These are phyloP conservation scores for Terana coerulea DNA, from an alignment of 768 basidiomycete genomes.

Conservation along the genomic window DNA sequence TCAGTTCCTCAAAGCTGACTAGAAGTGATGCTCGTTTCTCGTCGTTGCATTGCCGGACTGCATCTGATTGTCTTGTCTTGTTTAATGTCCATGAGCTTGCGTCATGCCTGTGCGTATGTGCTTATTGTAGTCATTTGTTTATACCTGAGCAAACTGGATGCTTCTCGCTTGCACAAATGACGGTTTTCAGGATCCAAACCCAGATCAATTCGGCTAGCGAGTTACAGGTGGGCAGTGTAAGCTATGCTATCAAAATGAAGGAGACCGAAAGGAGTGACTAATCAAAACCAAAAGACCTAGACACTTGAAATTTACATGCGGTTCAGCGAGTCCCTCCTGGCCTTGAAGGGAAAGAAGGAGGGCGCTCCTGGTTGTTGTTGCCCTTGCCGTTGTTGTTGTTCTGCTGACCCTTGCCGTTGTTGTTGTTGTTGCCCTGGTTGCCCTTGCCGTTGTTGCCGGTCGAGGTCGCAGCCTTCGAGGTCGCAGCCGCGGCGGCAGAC, in stretches of 20 bases:
- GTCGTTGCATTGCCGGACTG: background rate
- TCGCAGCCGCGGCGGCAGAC: slow-evolving; percentile 8
- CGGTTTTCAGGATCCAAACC: slow-evolving; percentile 2
- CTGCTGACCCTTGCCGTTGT: slow-evolving; percentile 1
- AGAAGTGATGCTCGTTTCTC: background rate
- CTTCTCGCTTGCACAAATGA: background rate
- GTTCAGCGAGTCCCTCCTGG: background rate
- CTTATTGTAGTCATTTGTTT: background rate
- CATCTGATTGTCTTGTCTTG: too few species aligned
- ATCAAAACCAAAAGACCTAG: background rate
- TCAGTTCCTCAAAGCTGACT: background rate
- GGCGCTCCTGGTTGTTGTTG: slow-evolving; percentile 1
- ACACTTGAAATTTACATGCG: background rate
- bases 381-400: slow-evolving; percentile 3
- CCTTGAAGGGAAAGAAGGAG: slow-evolving; percentile 1
- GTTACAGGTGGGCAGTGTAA: too few species aligned
- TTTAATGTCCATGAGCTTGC: too few species aligned
- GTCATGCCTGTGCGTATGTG: background rate
- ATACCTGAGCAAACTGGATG: background rate
- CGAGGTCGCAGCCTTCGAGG: background rate
- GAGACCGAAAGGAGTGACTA: too few species aligned
- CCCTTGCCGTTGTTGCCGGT: background rate
- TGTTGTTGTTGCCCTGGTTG: background rate
- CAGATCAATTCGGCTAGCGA: slow-evolving; percentile 6
- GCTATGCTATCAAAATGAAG: too few species aligned